These are phyloP conservation scores for Medicago arabica DNA, from an alignment of 306 rosid genomes.

Conservation along the genomic window DNA sequence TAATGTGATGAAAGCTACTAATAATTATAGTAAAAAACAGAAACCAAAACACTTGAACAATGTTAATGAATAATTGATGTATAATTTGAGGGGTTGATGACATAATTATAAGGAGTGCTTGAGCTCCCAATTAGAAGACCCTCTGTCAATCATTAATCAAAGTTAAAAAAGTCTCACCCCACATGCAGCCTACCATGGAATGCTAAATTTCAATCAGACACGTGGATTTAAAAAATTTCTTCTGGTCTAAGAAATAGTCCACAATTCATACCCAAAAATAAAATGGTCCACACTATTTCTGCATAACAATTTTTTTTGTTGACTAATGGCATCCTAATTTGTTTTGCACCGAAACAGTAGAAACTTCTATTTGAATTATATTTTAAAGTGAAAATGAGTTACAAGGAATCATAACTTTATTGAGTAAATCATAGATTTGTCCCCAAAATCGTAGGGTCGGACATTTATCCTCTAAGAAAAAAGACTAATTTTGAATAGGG, in stretches of 20 bases:
- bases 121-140: constrained; percentile 37
- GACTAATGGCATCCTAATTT: no score
- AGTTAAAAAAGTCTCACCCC: constrained; percentile 52
- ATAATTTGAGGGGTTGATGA: constrained; percentile 15
- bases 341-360: no score
- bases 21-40: constrained; percentile 6
- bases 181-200: constrained; percentile 63
- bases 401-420: no score
- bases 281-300: not conserved
- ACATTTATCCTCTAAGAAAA: no score
- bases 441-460: no score
- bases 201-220: constrained; percentile 26
- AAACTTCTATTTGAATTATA: no score
- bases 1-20: constrained; percentile 26
- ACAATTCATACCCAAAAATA: not conserved
- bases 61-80: constrained; percentile 13
- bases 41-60: constrained; percentile 27
- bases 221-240: not conserved
- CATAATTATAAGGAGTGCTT: not conserved
- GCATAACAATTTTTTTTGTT: no score
- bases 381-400: no score
- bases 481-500: no score
- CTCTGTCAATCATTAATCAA: constrained; percentile 48
- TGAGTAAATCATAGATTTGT: no score
- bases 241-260: not conserved